Evolutionary conservation across 257 asterid genomes (phyloP), one percentile per base, ranked within the genome.

Genomic region (Thymus mandschuricus): DNA sequence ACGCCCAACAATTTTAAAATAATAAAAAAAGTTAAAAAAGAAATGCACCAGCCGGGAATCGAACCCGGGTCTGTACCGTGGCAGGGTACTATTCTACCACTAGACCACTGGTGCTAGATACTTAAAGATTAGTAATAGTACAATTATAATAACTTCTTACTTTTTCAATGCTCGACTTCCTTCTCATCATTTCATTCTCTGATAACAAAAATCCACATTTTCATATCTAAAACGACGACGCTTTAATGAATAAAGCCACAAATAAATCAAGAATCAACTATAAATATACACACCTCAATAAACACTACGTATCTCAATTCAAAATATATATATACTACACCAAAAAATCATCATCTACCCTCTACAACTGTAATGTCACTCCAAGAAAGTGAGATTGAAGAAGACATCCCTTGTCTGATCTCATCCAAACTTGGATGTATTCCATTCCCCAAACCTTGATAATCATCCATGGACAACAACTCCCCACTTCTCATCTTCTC

Each of bases 51-150:
- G 81, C 80, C 80, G 81, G 76, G 73, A 70, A 65, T 76, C 81
- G 81, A 76, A 76, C 81, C 97, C 90, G 97, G 95, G 90, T 89
- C 95, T 89, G 95, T 87, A 91, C 96, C 95, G 92, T 93, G 96
- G 96, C 92, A 87, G 97, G 95, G 96, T 93, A 89, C 88, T 89
- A 89, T 85, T 87, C 90, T 89, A 89, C 90, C 77, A 76, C 77
- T 70, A 70, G 81, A 70, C 81, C 77, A 76, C 81, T 76, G 73
- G 59, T 76, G 81, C 49, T 41, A 41, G 46, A 41, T 41, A 8
- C 1, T 41, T 1, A 2, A 5, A 1, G 6, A 2, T 8, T 41
- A 5, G 0, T 1, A 1, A 41, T 41, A 6, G 3, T 38, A 38
- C 3, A 38, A 3, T 38, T 38, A 38, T 38, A 3, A 38, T 38